Evolutionary conservation across 495 filamentous ascomycete genomes (phyloP).

Genomic region (Talaromyces wortmannii): DNA sequence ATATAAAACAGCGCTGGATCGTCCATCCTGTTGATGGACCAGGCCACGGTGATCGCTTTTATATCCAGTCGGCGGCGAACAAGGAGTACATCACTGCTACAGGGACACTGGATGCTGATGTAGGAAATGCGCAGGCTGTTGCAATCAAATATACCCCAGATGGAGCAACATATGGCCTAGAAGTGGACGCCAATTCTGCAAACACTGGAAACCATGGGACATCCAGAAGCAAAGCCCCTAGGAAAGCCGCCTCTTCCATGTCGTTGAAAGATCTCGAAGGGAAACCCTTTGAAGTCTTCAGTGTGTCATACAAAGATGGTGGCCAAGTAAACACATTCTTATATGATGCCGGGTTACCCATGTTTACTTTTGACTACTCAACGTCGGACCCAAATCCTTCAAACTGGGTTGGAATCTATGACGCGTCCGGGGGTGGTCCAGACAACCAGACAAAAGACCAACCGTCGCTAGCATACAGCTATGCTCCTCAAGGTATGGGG

Average conservation of each 20-base stretch:
- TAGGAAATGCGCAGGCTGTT: neutral
- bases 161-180: neutral
- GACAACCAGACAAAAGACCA: neutral
- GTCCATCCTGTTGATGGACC: neutral
- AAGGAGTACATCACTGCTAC: neutral
- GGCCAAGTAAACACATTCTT: neutral
- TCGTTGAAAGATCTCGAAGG: neutral
- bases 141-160: neutral
- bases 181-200: neutral
- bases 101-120: neutral
- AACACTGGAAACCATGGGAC: neutral
- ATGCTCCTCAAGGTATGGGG: neutral
- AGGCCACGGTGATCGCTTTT: neutral
- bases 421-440: neutral
- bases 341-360: neutral
- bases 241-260: neutral
- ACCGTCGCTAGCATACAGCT: neutral
- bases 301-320: neutral
- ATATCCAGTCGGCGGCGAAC: neutral
- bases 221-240: neutral
- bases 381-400: neutral
- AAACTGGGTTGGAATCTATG: neutral
- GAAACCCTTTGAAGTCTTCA: neutral
- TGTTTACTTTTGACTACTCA: neutral
- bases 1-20: neutral